Base-by-base conservation (phyloP, 2,329 filamentous ascomycete species). In the Talaromyces sp. region DNA sequence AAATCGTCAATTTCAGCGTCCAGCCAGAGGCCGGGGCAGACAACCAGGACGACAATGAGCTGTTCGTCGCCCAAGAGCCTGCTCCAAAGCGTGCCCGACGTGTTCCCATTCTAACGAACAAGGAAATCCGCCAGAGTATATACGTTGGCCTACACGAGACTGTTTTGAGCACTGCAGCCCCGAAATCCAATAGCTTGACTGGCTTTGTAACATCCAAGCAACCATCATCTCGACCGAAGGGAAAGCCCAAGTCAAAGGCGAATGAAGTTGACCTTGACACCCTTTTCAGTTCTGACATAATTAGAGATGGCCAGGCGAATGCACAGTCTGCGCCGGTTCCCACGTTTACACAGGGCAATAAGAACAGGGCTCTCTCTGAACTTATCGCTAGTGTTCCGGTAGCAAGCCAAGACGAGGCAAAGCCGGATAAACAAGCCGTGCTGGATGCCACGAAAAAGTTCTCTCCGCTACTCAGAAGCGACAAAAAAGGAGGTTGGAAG, bases 401-500 rank as follows among this genome's bases (percentile, higher is more conserved):
- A 16, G 66, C 63, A 5, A 68, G 74, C n/a, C 63, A 64, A 16
- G 55, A 61, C 6, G 64, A 66, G 2, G 67, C 68, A 7, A 63
- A n/a, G 14, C 62, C 62, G 3, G 74, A 77, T 47, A 71, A 61
- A 47, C 47, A 56, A 0, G 54, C 64, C 23, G 58, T 78, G 1
- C 34, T 69, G 1, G 59, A 69, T 5, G 73, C 73, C 3, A 68
- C 68, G 1, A 69, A 61, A 51, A 70, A 68, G 30, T 78, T 78
- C 44, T 65, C 58, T 0, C 64, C 62, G 7, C 55, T 54, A 1
- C 68, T 73, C 0, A 71, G 58, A 59, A 62, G 63, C 28, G 70
- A 77, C 54, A 69, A 69, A 1, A 61, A 69, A 14, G 70, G 69
- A 0, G 70, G 68, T 1, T 79, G 74, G 73, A 66, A 62, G 30